Base-by-base conservation (phyloP, 1,284 basidiomycete species). In the Ganoderma multipileum region DNA sequence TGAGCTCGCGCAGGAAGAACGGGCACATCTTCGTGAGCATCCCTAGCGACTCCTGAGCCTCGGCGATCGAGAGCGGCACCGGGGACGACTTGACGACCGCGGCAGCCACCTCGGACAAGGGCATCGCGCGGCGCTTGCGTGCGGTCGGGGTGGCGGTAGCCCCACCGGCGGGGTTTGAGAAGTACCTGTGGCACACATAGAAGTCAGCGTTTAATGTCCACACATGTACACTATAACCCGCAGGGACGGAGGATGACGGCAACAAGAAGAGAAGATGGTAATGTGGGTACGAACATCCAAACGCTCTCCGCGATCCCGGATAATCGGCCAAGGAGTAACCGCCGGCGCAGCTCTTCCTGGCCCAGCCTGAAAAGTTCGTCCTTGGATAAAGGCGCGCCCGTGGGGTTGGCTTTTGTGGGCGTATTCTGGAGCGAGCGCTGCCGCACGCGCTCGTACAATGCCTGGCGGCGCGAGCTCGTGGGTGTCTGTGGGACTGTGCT, bases 241-340 rank as follows among this genome's bases (percentile, higher is more conserved):
- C 12, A 18, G 14, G 20, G 9, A 23, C 4, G 52, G 23, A 38
- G 12, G 23, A 30, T 16, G 54, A 30, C 30, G 33, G 38, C 18
- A 64, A 5, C 20, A 52, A n/a, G 52, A 38, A 23, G 44, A 65
- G 47, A 41, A 38, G 23, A 64, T 12, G 20, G n/a, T 60, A 63
- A 64, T 64, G 38, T 28, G 33, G 55, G 61, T 39, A 82, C 89
- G 78, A 75, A 91, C 93, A 94, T 94, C 92, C 93, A 94, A n/a
- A 91, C 86, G 71, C 92, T 91, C 76, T 94, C 92, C n/a, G 92
- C 93, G 26, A 94, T 85, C 16, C 90, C 89, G 38, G 86, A 85
- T 12, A 95, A 85, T n/a, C 92, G 87, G 64, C 92, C 92, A 11
- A 95, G 83, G 23, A 94, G 78, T 73, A 91, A 92, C 50, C 91